Evolutionary conservation across 495 filamentous ascomycete species (phyloP), one percentile per base, ranked within the genome.

Genomic region (Podospora australis): DNA sequence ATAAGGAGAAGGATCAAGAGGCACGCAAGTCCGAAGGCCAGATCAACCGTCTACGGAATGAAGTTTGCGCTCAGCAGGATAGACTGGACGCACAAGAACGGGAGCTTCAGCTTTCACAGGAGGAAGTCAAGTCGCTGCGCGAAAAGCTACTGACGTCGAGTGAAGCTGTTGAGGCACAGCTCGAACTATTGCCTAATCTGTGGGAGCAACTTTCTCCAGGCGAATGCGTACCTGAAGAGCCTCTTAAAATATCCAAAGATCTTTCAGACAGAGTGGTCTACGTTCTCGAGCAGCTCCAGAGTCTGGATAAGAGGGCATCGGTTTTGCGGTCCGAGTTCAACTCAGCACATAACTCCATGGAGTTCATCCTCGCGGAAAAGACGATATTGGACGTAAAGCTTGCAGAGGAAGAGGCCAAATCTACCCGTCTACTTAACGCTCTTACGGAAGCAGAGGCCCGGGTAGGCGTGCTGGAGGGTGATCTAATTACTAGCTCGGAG

Each of bases 401-500:
- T 10, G 57, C 78, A 1, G 44, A 44, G 4, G 68, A 79, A 55
- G 67, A 77, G 46, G 57, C 57, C 43, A 52, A 56, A 20, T 61
- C 62, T 1, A 59, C 62, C 26, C 67, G 64, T 26, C 60, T 76
- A 21, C 70, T 64, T 11, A 79, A 83, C 44, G 64, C 54, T 2
- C 55, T 84, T 4, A 72, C 73, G 14, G 71, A 80, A 35, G 79
- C 83, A 51, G 74, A 74, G 48, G 77, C 78, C 4, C 80, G 80
- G 53, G 67, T 78, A 2, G 55, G 66, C 1, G 71, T 77, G 0
- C 65, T 90, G 16, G 73, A 80, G 45, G 65, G 66, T 16, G 86
- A 94, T 54, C 67, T 95, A 19, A 68, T 77, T 6, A 77, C 84
- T 25, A 80, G 85, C 43, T 80, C 82, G 21, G 67, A 72, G 8